These are phyloP conservation scores for Citrus sinensis DNA, from an alignment of 345 rosid genomes.

Conservation along the genomic window DNA sequence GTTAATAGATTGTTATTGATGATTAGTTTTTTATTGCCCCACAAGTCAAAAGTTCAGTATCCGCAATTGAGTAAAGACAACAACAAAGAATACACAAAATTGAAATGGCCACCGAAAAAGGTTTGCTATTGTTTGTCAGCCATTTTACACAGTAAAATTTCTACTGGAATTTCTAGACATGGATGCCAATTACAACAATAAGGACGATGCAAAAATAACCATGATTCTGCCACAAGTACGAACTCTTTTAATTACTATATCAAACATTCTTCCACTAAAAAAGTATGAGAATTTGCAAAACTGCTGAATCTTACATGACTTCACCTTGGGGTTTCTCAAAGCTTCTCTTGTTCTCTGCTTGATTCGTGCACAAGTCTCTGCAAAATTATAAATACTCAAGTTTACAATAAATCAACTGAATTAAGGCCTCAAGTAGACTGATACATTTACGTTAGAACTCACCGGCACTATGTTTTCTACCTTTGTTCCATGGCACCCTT, in stretches of 20 bases:
- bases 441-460: slow-evolving; percentile 5
- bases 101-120: not conserved
- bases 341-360: slow-evolving; percentile 83
- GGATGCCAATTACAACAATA: not conserved
- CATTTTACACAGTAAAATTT: not conserved
- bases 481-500: slow-evolving; percentile 85
- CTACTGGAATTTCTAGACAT: not conserved
- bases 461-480: slow-evolving; percentile 70
- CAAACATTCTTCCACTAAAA: not conserved
- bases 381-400: slow-evolving; percentile 11
- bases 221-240: not conserved
- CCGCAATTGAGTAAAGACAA: not conserved
- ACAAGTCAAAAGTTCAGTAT: not conserved
- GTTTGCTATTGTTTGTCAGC: not conserved
- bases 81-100: not conserved
- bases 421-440: not conserved
- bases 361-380: slow-evolving; percentile 75
- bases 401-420: slow-evolving; percentile 10
- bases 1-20: not conserved
- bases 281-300: slow-evolving; percentile 15
- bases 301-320: slow-evolving; percentile 63
- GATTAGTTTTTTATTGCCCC: not conserved
- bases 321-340: slow-evolving; percentile 92
- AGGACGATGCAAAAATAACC: not conserved
- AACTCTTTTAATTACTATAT: slow-evolving; percentile 1